Conservation (phyloP, 768 basidiomycete genomes). For the Kwoniella sp. region DNA sequence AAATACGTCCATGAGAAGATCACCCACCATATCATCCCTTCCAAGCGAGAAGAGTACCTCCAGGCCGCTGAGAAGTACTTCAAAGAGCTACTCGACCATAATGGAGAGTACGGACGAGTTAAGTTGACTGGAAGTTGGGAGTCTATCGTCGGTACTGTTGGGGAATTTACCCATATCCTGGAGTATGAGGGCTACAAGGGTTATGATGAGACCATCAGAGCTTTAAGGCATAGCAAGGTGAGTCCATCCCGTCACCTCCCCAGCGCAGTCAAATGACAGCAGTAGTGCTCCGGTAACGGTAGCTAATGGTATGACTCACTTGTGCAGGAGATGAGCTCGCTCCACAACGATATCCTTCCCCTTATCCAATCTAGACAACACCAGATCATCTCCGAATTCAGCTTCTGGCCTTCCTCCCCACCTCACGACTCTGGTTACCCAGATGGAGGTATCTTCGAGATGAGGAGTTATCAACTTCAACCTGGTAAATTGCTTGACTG, state of each 20-base stretch:
- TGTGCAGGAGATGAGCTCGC: constrained; percentile 34
- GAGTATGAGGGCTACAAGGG: constrained; percentile 94
- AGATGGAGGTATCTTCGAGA: constrained; percentile 77
- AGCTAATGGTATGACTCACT: not conserved
- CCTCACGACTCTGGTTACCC: constrained; percentile 71
- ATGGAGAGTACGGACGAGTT: constrained; percentile 63
- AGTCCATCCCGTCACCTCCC: constrained; percentile 38
- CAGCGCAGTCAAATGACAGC: no score
- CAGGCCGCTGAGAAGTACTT: constrained; percentile 85
- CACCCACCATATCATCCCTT: constrained; percentile 78
- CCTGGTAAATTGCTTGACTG: constrained; percentile 91
- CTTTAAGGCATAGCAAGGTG: constrained; percentile 70
- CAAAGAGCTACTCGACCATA: constrained; percentile 70
- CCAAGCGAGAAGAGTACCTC: constrained; percentile 79
- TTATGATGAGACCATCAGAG: constrained; percentile 72
- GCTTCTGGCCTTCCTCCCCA: constrained; percentile 87
- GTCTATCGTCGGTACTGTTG: constrained; percentile 82
- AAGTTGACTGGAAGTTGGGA: constrained; percentile 96
- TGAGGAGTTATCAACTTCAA: constrained; percentile 77
- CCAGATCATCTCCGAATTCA: constrained; percentile 81
- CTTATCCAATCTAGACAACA: constrained; percentile 70
- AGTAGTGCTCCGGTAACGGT: no score
- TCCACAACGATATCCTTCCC: constrained; percentile 63
- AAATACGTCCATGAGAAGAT: constrained; percentile 66
- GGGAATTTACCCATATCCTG: constrained; percentile 64